Evolutionary conservation across 768 basidiomycete species (phyloP), one percentile per base, ranked within the genome.

Genomic region (Mycena pura): DNA sequence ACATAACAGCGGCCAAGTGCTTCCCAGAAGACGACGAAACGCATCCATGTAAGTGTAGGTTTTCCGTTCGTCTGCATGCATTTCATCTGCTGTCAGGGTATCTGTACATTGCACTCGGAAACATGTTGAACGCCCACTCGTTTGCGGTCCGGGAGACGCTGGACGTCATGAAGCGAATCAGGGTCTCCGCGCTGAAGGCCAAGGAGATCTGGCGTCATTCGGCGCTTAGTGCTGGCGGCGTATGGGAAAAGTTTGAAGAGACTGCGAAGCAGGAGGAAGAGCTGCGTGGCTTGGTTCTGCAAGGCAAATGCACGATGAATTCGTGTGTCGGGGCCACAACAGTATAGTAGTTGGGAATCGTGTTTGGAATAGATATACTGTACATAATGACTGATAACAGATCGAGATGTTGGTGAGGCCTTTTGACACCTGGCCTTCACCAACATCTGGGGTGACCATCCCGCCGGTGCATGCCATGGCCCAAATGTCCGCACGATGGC

Each of bases 11-110:
- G 13, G 63, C 64, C 8, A 44, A 56, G n/a, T 55, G 28, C 44
- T 63, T 58, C 60, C 66, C 68, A 14, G 17, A 48, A 21, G 68
- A 69, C 49, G 68, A 69, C 49, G 68, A 69, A 43, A 27, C 53
- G 7, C 64, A 69, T 27, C 56, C 57, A 1, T 65, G 68, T 67
- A 55, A 6, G 64, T 48, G 13, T 31, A n/a, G 29, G 13, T 17
- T 15, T 27, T n/a, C 2, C 41, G 10, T 29, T 36, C 15, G 6
- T 53, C 3, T 4, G 6, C 15, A 17, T 28, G 8, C 2, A 15
- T 8, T 50, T 6, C 1, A 21, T 10, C 41, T 31, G 10, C 34
- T 19, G 10, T 17, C n/a, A 63, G 62, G 31, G 32, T 63, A 47
- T 21, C 10, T 63, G 25, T 34, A 58, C 11, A 19, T 48, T 8